These are phyloP conservation scores for Syzygium jambos DNA, from an alignment of 345 rosid species.

Conservation along the genomic window DNA sequence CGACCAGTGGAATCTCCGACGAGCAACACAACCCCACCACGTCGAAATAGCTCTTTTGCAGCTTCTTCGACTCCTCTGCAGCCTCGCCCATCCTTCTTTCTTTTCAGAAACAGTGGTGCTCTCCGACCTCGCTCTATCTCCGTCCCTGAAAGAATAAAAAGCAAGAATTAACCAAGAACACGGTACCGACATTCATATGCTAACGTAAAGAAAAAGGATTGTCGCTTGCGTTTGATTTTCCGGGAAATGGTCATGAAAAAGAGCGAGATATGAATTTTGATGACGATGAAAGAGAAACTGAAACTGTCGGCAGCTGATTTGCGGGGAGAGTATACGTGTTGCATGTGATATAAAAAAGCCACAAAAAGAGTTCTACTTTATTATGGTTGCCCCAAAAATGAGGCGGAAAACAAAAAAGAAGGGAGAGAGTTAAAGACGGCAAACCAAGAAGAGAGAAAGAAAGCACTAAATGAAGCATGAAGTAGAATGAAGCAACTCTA, in stretches of 20 bases:
- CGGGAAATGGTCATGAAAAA: not conserved
- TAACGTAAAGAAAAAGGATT: not conserved
- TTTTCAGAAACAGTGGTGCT: not conserved
- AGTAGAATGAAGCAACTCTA: not conserved
- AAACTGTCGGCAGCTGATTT: not conserved
- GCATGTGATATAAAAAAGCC: not conserved
- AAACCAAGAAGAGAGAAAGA: not conserved
- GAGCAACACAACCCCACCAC: slow-evolving; percentile 85
- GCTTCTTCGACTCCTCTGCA: slow-evolving; percentile 9
- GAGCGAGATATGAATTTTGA: not conserved
- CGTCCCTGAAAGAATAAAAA: not conserved
- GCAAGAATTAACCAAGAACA: not conserved
- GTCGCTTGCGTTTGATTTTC: not conserved
- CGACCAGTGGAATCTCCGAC: slow-evolving; percentile 74
- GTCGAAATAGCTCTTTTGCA: slow-evolving; percentile 77
- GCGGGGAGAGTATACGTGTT: not conserved
- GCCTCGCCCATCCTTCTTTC: not conserved
- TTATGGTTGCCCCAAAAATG: not conserved
- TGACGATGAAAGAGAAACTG: not conserved
- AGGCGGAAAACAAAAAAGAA: not conserved
- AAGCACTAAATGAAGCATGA: not conserved
- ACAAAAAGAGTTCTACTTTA: not conserved
- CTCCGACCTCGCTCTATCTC: not conserved
- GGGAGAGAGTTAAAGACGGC: not conserved
- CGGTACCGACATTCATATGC: not conserved